A percentile compares a stretch with the other conserved stretches of the same genome.
Evolutionary conservation across 352 stramenopile species (phyloP).

Genomic region (Globisporangium iwayamae): DNA sequence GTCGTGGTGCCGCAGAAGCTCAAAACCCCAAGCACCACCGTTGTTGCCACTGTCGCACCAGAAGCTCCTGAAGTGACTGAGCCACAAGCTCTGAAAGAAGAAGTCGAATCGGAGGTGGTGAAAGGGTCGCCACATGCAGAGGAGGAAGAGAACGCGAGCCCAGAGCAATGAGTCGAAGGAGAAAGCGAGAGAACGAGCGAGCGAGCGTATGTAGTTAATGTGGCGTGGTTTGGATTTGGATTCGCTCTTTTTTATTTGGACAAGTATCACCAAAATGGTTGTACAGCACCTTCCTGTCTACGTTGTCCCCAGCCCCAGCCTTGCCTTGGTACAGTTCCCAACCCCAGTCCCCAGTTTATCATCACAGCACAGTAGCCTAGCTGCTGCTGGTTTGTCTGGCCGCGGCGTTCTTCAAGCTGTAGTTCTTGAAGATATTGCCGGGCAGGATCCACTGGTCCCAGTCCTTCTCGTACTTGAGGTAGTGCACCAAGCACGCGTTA

Average conservation of each 20-base stretch:
- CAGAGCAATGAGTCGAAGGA: neutral
- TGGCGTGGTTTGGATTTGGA: neutral
- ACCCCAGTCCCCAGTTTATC: neutral
- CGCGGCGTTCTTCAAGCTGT: constrained; percentile 19
- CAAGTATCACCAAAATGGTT: constrained; percentile 4
- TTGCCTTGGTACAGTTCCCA: neutral
- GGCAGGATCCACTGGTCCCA: constrained; percentile 83
- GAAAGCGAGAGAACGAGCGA: neutral
- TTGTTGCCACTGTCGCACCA: neutral
- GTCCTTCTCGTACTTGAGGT: constrained; percentile 82
- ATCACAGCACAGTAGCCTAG: neutral
- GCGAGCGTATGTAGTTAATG: neutral
- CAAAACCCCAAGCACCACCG: neutral
- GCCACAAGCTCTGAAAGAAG: neutral
- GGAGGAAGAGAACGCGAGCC: neutral
- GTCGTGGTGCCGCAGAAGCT: constrained; percentile 12
- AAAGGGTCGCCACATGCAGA: neutral
- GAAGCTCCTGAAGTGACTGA: neutral
- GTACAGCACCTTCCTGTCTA: neutral
- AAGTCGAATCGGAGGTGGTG: neutral
- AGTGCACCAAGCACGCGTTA: constrained; percentile 77
- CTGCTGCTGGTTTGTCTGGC: neutral
- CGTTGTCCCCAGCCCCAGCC: neutral
- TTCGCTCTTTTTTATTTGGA: constrained; percentile 4
- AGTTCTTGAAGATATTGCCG: constrained; percentile 80